A percentile compares a stretch with the other conserved stretches of the same genome.
These are phyloP conservation scores for Citrus glauca DNA, from an alignment of 345 rosid species.

Conservation along the genomic window DNA sequence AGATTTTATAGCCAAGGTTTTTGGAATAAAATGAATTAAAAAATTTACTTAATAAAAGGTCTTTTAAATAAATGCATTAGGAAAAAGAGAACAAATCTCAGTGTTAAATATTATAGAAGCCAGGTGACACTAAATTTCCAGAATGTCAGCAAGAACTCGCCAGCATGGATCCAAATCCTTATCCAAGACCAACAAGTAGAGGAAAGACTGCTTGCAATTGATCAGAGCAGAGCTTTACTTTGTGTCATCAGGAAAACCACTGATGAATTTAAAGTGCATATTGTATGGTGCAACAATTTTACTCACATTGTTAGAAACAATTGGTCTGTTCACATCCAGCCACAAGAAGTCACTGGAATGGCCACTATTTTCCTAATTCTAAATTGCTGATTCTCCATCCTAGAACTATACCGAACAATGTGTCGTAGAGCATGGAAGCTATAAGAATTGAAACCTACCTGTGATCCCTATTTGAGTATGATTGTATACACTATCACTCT, in stretches of 20 bases:
- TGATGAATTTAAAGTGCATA: not conserved
- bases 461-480: not conserved
- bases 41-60: too few species aligned
- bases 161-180: too few species aligned
- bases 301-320: not conserved
- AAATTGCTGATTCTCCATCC: not conserved
- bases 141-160: too few species aligned
- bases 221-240: not conserved
- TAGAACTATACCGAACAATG: not conserved
- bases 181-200: not conserved
- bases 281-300: not conserved
- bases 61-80: too few species aligned
- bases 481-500: constrained; percentile 3
- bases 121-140: too few species aligned
- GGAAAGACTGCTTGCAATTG: not conserved
- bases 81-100: too few species aligned
- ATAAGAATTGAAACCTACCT: constrained; percentile 6
- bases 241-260: not conserved
- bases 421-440: not conserved
- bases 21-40: too few species aligned
- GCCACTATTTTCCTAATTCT: not conserved
- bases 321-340: not conserved
- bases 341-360: not conserved
- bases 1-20: too few species aligned
- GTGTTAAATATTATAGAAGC: too few species aligned